A percentile compares a stretch with the other conserved stretches of the same genome.
These are phyloP conservation scores for Sutorius eximius DNA, from an alignment of 1,284 basidiomycete genomes.

Conservation along the genomic window DNA sequence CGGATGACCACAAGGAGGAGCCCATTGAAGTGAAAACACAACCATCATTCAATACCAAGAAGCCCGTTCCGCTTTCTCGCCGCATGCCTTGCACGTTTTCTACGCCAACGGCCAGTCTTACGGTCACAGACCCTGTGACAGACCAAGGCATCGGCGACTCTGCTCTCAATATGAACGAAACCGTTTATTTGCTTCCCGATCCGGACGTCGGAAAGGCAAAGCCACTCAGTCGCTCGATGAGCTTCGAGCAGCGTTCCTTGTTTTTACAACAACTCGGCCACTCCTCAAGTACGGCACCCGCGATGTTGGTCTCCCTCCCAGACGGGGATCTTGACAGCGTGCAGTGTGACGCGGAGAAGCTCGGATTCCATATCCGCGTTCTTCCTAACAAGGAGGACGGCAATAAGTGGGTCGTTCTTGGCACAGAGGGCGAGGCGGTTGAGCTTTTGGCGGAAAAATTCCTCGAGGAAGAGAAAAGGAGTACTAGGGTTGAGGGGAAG, in stretches of 20 bases:
- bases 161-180: conserved; percentile 27
- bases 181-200: conserved; percentile 26
- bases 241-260: conserved; percentile 46
- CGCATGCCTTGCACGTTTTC: conserved; percentile 55
- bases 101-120: conserved; percentile 47
- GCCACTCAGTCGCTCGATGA: conserved; percentile 49
- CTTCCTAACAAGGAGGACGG: conserved; percentile 34
- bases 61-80: conserved; percentile 20
- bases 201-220: conserved; percentile 9
- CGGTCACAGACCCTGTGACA: conserved; percentile 25
- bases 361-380: conserved; percentile 44
- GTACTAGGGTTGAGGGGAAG: conserved; percentile 15
- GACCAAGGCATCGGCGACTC: conserved; percentile 24
- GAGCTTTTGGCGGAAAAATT: conserved; percentile 33
- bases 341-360: conserved; percentile 39
- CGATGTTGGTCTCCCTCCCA: conserved; percentile 48
- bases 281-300: conserved; percentile 39
- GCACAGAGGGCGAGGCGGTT: conserved; percentile 44
- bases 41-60: background rate
- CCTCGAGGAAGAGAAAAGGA: conserved; percentile 37
- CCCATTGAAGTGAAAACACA: conserved; percentile 5
- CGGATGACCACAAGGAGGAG: background rate
- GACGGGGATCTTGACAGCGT: conserved; percentile 43
- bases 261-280: conserved; percentile 48
- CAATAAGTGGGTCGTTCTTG: conserved; percentile 48